These are phyloP conservation scores for Tuber indicum DNA, from an alignment of 495 filamentous ascomycete species.

Conservation along the genomic window DNA sequence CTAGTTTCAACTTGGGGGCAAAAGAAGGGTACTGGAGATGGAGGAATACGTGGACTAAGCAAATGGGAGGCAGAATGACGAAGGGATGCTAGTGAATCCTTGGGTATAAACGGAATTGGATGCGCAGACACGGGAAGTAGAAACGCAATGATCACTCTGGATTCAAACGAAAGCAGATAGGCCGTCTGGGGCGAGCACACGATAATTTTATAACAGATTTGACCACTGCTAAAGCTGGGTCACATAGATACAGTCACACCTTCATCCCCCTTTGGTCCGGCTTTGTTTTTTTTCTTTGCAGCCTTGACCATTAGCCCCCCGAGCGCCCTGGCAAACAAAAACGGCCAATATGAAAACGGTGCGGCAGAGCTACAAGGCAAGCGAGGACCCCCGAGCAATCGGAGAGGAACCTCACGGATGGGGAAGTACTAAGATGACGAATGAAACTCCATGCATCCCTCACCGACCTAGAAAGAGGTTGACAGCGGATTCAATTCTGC, in stretches of 20 bases:
- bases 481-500: slow-evolving; percentile 33
- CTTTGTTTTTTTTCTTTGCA: slow-evolving; percentile 22
- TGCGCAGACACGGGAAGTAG: slow-evolving; percentile 22
- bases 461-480: slow-evolving; percentile 15
- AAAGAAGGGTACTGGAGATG: slow-evolving; percentile 20
- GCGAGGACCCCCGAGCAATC: slow-evolving; percentile 24
- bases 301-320: slow-evolving; percentile 5
- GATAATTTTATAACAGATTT: slow-evolving; percentile 35
- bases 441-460: slow-evolving; percentile 9
- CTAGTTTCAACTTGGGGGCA: slow-evolving; percentile 24
- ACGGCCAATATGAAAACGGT: slow-evolving; percentile 22
- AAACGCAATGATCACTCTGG: slow-evolving; percentile 24
- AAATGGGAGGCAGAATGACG: slow-evolving; percentile 23
- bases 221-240: slow-evolving; percentile 25
- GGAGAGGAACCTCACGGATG: slow-evolving; percentile 29
- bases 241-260: slow-evolving; percentile 28
- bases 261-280: slow-evolving; percentile 6
- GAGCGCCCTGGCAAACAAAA: slow-evolving; percentile 14
- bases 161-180: slow-evolving; percentile 28
- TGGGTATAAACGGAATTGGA: slow-evolving; percentile 29
- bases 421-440: slow-evolving; percentile 16
- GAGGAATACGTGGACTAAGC: slow-evolving; percentile 30
- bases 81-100: slow-evolving; percentile 21
- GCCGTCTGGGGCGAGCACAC: slow-evolving; percentile 24
- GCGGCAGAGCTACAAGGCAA: slow-evolving; percentile 18